Evolutionary conservation across 371 early-diverging fungal species (phyloP).

Genomic region (Rhizopus sp.): DNA sequence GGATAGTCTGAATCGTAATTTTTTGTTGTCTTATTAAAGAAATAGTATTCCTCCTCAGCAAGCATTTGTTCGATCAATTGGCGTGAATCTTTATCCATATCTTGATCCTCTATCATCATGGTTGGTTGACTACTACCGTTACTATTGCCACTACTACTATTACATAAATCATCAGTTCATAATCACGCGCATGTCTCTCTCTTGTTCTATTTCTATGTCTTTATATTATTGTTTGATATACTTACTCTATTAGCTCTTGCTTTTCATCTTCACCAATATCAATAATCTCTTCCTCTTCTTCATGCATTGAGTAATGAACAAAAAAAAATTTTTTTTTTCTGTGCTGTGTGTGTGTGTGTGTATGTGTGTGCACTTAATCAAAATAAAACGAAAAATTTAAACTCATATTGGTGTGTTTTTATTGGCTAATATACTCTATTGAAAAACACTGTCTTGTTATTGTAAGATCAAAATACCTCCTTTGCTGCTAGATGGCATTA

Average conservation of each 20-base stretch:
- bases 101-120: slow-evolving; percentile 13
- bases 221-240: not conserved
- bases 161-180: not conserved
- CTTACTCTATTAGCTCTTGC: not conserved
- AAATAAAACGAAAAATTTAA: too few relatives aligned
- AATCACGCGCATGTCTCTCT: too few relatives aligned
- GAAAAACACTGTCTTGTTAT: too few relatives aligned
- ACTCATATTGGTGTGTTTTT: too few relatives aligned
- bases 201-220: not conserved
- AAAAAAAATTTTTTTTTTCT: not conserved
- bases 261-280: slow-evolving; percentile 34
- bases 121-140: not conserved
- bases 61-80: slow-evolving; percentile 71
- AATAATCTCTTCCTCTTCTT: slow-evolving; percentile 31
- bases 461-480: too few relatives aligned
- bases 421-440: too few relatives aligned
- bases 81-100: slow-evolving; percentile 64
- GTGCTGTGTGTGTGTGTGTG: not conserved
- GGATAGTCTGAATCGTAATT: slow-evolving; percentile 5
- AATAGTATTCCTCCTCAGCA: slow-evolving; percentile 69
- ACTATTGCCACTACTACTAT: not conserved
- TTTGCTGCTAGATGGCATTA: too few relatives aligned
- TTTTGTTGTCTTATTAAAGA: slow-evolving; percentile 39
- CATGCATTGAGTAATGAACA: slow-evolving; percentile 9
- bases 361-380: too few relatives aligned